These are phyloP conservation scores for Stachybotrys elegans DNA, from an alignment of 2,329 filamentous ascomycete species.

Conservation along the genomic window DNA sequence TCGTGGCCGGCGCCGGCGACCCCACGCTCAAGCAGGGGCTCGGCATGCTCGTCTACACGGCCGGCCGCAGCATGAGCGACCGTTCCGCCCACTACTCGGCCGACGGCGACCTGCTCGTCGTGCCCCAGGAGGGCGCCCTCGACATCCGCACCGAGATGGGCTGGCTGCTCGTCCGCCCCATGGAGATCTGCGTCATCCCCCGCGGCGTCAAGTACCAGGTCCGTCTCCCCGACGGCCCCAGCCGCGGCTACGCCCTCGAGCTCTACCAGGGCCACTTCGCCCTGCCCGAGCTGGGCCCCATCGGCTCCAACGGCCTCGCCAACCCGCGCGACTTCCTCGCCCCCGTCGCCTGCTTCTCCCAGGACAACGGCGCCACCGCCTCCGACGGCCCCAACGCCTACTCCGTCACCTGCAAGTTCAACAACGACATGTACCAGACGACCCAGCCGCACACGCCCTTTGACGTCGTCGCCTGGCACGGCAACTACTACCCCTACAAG, in stretches of 20 bases:
- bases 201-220: slow-evolving; percentile 72
- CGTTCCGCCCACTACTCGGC: slow-evolving; percentile 78
- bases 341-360: slow-evolving; percentile 63
- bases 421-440: slow-evolving; percentile 61
- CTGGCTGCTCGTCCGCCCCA: slow-evolving; percentile 66
- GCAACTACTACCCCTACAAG: slow-evolving; percentile 76
- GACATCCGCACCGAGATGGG: slow-evolving; percentile 77
- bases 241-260: slow-evolving; percentile 70
- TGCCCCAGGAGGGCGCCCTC: slow-evolving; percentile 67
- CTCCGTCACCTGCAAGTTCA: slow-evolving; percentile 60
- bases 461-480: slow-evolving; percentile 77
- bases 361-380: slow-evolving; percentile 44
- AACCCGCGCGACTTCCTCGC: slow-evolving; percentile 72
- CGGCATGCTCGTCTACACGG: slow-evolving; percentile 76
- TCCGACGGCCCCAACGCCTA: slow-evolving; percentile 30
- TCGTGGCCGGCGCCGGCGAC: slow-evolving; percentile 76
- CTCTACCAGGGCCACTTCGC: slow-evolving; percentile 68
- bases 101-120: slow-evolving; percentile 73
- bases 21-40: slow-evolving; percentile 73
- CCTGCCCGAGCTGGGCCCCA: slow-evolving; percentile 68
- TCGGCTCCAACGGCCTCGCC: slow-evolving; percentile 69
- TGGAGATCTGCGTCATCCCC: slow-evolving; percentile 73
- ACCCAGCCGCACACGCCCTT: slow-evolving; percentile 68
- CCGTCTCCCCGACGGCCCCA: slow-evolving; percentile 54
- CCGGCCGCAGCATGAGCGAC: slow-evolving; percentile 71